Base-by-base conservation (phyloP, 352 stramenopile genomes). In the Sclerospora graminicola region DNA sequence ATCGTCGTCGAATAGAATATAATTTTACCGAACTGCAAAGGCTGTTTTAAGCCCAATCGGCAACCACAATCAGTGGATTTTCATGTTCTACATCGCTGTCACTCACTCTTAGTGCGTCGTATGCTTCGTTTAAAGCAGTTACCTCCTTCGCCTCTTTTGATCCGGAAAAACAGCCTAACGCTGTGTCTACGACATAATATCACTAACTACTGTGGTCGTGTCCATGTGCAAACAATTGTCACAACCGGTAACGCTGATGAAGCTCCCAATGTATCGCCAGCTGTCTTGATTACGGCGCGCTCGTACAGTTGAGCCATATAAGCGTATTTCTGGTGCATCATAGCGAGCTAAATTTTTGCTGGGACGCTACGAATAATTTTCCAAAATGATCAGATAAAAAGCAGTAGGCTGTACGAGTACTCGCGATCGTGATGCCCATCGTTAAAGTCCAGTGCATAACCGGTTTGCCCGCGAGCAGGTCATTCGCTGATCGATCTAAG, bases 241-340 rank as follows among this genome's bases (percentile, higher is more conserved):
- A 32, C 45, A 53, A 39, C 34, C 51, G 47, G 43, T 15, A 31
- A 31, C 18, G 43, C 11, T 34, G 54, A 27, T 2, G 52, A 56
- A 27, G 34, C 28, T 2, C 16, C 19, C 13, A 24, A 55, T n/a
- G 38, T 30, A 37, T 18, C 51, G 21, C 21, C 21, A 26, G 4
- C 6, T 20, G 54, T 29, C 33, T 58, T 41, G 35, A 55, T 53
- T 5, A 16, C 48, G n/a, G 58, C 64, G 24, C 64, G 69, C 29
- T 82, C 45, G 53, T 84, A 86, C 28, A 89, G 45, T 39, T 72
- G 64, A 27, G 57, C 73, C 61, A 85, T 89, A 66, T 87, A 89
- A 10, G 52, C 52, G 50, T 76, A 78, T 49, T 89, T 74, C 30
- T 82, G 71, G 42, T 71, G 56, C 27, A 83, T 41, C 65, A 79